Conservation (phyloP, 75 land plant genomes). For the Larix kaempferi region DNA sequence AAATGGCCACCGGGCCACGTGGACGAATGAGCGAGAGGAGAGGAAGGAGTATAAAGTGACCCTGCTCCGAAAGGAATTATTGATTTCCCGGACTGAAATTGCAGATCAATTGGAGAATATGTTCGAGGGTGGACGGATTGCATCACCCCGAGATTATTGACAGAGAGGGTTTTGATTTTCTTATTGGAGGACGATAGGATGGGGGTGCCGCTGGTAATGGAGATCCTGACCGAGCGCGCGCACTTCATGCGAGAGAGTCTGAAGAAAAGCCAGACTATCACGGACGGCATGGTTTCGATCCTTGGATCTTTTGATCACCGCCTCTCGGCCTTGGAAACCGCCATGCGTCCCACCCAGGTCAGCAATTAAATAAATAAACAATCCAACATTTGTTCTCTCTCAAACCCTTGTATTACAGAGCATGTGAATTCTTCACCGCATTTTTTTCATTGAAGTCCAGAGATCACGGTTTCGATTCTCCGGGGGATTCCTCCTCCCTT, state of each 20-base stretch:
- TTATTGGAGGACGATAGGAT: conserved; percentile 8
- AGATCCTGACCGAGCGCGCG: conserved; percentile 53
- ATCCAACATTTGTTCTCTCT: no score
- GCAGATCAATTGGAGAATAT: background rate
- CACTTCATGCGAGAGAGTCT: conserved; percentile 64
- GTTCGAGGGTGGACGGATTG: background rate
- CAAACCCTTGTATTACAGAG: no score
- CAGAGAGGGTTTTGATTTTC: background rate
- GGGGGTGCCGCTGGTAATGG: conserved; percentile 45
- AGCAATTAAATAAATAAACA: background rate
- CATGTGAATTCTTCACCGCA: no score
- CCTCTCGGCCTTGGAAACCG: conserved; percentile 85
- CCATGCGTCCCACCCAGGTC: conserved; percentile 96
- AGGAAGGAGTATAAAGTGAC: background rate
- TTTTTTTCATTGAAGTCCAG: no score
- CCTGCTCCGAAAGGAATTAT: no score
- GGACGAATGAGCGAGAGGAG: background rate
- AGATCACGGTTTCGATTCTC: no score
- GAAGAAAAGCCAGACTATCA: conserved; percentile 63
- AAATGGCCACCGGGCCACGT: background rate
- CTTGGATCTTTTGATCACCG: conserved; percentile 95
- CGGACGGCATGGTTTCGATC: conserved; percentile 71
- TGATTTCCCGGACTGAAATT: background rate
- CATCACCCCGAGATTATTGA: background rate
- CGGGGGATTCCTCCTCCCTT: no score